Evolutionary conservation across 1,139 yeast species (phyloP).

Genomic region (Blastobotrys illinoisensis): DNA sequence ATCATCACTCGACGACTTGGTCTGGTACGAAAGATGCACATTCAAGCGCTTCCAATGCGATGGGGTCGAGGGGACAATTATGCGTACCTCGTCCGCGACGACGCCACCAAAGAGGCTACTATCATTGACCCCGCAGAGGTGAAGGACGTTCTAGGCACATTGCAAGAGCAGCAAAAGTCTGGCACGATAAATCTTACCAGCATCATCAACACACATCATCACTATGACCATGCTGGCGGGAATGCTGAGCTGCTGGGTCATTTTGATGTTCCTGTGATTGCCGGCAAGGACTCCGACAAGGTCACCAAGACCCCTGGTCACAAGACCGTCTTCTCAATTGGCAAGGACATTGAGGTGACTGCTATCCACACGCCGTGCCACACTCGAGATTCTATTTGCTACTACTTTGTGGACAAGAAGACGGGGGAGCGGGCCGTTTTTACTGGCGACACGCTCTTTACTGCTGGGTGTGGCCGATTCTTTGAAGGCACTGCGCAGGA

Average conservation of each 20-base stretch:
- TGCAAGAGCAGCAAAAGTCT: constrained; percentile 31
- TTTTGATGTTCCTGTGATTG: constrained; percentile 67
- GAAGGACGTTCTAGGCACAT: constrained; percentile 36
- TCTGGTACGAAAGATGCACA: constrained; percentile 60
- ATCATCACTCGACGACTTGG: not conserved
- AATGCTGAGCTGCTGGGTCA: constrained; percentile 43
- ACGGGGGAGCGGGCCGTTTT: constrained; percentile 70
- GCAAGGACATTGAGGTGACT: constrained; percentile 57
- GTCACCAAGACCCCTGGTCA: constrained; percentile 67
- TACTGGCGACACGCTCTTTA: constrained; percentile 93
- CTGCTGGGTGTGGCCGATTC: constrained; percentile 93
- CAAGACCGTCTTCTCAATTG: constrained; percentile 41
- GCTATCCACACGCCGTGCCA: constrained; percentile 97
- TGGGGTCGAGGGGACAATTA: constrained; percentile 95
- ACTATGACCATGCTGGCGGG: constrained; percentile 91
- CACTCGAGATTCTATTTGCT: constrained; percentile 92
- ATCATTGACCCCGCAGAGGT: constrained; percentile 92
- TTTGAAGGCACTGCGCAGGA: constrained; percentile 84
- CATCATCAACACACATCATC: constrained; percentile 93
- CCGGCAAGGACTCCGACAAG: constrained; percentile 72
- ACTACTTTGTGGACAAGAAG: constrained; percentile 57
- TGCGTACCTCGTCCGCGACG: constrained; percentile 71
- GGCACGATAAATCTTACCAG: constrained; percentile 50
- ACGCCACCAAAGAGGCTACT: constrained; percentile 64
- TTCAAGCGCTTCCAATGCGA: constrained; percentile 81